Percentiles rank a stretch among this genome's conserved stretches.
Evolutionary conservation across 2,329 filamentous ascomycete genomes (phyloP).

Genomic region (Sclerotinia spermophila): DNA sequence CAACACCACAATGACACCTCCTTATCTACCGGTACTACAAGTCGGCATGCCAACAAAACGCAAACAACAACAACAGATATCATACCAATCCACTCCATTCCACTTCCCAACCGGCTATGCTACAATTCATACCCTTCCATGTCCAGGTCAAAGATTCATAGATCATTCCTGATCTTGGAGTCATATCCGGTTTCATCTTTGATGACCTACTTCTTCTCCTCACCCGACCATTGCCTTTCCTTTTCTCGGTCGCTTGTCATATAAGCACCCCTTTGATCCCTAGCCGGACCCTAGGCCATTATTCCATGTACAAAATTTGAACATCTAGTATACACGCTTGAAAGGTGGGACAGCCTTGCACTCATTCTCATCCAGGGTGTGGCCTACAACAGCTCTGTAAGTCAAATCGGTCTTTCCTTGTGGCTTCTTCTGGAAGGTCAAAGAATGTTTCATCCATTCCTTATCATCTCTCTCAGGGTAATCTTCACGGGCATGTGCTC

Average conservation of each 20-base stretch:
- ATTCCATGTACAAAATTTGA: conserved; percentile 5
- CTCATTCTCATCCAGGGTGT: conserved; percentile 89
- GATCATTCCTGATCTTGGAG: conserved; percentile 8
- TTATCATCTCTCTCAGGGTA: conserved; percentile 91
- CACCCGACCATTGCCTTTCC: not conserved
- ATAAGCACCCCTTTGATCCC: not conserved
- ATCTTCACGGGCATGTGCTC: conserved; percentile 95
- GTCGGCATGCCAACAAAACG: not conserved
- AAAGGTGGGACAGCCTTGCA: conserved; percentile 96
- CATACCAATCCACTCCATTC: conserved; percentile 2
- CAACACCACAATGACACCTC: not conserved
- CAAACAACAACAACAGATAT: not conserved
- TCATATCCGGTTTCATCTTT: not conserved
- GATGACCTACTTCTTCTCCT: not conserved
- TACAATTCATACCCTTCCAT: not conserved
- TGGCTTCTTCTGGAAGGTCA: conserved; percentile 90
- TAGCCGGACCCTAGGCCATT: not conserved
- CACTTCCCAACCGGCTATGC: conserved; percentile 9
- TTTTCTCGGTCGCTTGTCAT: conserved; percentile 1
- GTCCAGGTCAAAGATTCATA: not conserved
- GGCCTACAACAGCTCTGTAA: conserved; percentile 78
- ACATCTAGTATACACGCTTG: conserved; percentile 78
- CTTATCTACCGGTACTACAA: not conserved
- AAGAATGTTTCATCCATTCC: conserved; percentile 99
- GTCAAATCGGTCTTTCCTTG: conserved; percentile 82